Evolutionary conservation across 805 yeast genomes (phyloP), one percentile per base, ranked within the genome.

Genomic region (Lipomyces yamanashiensis): DNA sequence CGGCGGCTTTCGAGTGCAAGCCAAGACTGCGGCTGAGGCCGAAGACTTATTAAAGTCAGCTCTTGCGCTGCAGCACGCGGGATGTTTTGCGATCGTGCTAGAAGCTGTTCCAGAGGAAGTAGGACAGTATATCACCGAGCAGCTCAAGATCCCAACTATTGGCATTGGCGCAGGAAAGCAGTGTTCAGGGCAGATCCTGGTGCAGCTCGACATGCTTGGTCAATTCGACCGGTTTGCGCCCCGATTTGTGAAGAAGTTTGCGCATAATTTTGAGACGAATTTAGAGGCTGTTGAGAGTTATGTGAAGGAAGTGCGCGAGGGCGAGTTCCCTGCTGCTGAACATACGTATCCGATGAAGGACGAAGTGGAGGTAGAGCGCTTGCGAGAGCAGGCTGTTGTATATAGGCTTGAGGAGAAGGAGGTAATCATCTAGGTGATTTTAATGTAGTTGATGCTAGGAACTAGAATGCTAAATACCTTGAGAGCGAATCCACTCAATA

Each of bases 81-180:
- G 98, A 0, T 89, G 87, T 19, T 88, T 89, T 69, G 74, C 88
- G 55, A 72, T 92, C 1, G 85, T 93, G 1, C 74, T 93, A 1
- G 99, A 93, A 71, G 96, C 98, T 57, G 83, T 93, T 3, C 99
- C 99, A 0, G 84, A 84, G 61, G 82, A 81, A 61, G 76, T 95
- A 12, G 93, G 93, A 0, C 74, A 79, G 50, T 78, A 79, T 61
- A 84, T 95, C 36, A 89, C 97, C 0, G 73, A 79, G 1, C 77
- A 79, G 13, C 74, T 92, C 39, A 56, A 73, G 0, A 80, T 93
- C 0, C 98, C 98, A 0, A 89, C 96, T 0, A 92, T 93, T 68
- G 99, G 99, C 2, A 93, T 93, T 54, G 99, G 99, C 4, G 97
- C 98, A 0, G 98, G 99, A 0, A 84, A 85, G 23, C 77, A 78